A percentile compares a stretch with the other conserved stretches of the same genome.
Conservation (phyloP, 2,329 filamentous ascomycete species). For the Penicillium janthinellum region DNA sequence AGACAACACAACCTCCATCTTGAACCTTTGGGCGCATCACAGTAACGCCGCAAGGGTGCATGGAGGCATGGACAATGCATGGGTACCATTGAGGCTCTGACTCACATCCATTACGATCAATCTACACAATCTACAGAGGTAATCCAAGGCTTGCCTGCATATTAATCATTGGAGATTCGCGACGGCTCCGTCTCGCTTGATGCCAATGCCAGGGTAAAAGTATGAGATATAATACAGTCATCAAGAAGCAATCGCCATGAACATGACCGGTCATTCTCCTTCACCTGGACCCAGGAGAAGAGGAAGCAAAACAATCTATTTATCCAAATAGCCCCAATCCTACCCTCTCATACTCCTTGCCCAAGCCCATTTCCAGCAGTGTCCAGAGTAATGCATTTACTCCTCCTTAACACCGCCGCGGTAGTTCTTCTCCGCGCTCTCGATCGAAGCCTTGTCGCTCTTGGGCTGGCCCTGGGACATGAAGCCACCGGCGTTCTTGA, state of each 20-base stretch:
- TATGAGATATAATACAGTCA: conserved; percentile 15
- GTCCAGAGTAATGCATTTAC: conserved; percentile 30
- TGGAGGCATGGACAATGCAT: background rate
- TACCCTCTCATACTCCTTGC: background rate
- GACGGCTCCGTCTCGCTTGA: background rate
- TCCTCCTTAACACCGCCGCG: conserved; percentile 55
- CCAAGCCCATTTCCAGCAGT: background rate
- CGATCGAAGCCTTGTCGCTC: conserved; percentile 82
- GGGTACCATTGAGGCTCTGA: background rate
- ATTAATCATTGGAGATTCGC: background rate
- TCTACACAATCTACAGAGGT: background rate
- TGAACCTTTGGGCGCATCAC: background rate
- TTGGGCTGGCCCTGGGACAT: conserved; percentile 74
- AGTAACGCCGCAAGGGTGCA: background rate
- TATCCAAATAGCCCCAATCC: background rate
- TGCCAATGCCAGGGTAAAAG: conserved; percentile 1
- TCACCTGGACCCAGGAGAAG: background rate
- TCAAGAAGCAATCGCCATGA: conserved; percentile 6
- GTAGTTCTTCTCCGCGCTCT: conserved; percentile 53
- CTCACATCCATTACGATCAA: background rate
- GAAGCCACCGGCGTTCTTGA: conserved; percentile 82
- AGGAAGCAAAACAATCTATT: background rate
- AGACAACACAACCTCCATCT: background rate
- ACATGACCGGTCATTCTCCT: background rate
- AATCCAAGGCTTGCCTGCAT: background rate